Evolutionary conservation across 805 yeast species (phyloP).

Genomic region (Candida ipomoeae): DNA sequence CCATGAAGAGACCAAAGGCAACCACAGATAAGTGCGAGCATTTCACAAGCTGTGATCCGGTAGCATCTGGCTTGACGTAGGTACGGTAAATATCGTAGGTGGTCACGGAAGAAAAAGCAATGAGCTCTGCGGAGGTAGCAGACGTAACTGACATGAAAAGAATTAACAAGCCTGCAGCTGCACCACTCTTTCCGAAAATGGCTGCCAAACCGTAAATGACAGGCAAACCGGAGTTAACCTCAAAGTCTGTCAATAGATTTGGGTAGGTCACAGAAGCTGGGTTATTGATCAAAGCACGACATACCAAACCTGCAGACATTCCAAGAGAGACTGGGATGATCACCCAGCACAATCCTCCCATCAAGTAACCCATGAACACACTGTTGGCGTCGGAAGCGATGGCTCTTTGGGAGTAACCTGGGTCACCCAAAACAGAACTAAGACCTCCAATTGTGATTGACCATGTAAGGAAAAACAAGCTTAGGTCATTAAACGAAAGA

Average conservation of each 20-base stretch:
- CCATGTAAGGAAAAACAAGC: constrained; percentile 17
- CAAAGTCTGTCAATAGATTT: background rate
- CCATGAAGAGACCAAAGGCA: constrained; percentile 43
- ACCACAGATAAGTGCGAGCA: constrained; percentile 31
- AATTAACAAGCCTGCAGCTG: constrained; percentile 38
- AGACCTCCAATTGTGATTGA: constrained; percentile 11
- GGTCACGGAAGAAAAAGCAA: constrained; percentile 37
- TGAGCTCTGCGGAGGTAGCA: constrained; percentile 40
- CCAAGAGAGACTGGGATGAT: constrained; percentile 38
- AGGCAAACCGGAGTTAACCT: constrained; percentile 28
- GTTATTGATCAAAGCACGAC: constrained; percentile 24
- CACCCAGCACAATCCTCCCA: constrained; percentile 46
- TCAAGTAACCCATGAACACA: constrained; percentile 40
- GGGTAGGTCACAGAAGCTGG: constrained; percentile 17
- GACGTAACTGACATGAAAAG: constrained; percentile 43
- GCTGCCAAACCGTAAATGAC: constrained; percentile 30
- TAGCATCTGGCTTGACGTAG: constrained; percentile 37
- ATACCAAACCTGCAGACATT: constrained; percentile 34
- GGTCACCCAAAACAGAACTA: constrained; percentile 22
- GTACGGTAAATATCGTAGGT: constrained; percentile 40
- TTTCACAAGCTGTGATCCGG: constrained; percentile 33
- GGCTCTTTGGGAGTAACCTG: constrained; percentile 32
- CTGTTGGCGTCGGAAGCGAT: constrained; percentile 41
- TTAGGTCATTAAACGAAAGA: constrained; percentile 15
- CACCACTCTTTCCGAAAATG: constrained; percentile 39